A percentile compares a stretch with the other conserved stretches of the same genome.
phyloP scores from a whole-genome alignment of 2,329 filamentous ascomycete genomes.

The Penicillium sp. region DNA sequence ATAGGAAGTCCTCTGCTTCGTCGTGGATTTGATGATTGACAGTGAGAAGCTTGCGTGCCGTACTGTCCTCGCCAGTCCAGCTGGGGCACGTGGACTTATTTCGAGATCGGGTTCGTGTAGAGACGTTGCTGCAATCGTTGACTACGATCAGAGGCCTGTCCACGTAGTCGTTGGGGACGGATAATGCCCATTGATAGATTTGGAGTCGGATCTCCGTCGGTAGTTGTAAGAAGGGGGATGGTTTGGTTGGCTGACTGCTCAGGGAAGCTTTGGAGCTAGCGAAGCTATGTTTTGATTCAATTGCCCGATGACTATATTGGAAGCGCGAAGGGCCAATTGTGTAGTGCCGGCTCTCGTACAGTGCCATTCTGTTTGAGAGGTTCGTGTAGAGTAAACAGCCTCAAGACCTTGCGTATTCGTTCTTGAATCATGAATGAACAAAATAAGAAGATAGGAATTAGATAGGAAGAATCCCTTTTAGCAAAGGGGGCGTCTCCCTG shows the following conservation, averaged over 20 bases:
- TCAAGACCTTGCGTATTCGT: neutral
- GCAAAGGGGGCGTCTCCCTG: neutral
- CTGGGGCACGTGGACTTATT: conserved; percentile 33
- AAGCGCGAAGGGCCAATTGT: neutral
- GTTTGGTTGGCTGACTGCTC: neutral
- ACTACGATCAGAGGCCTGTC: conserved; percentile 33
- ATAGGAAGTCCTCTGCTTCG: conserved; percentile 34
- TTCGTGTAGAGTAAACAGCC: neutral
- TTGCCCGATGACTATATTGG: neutral
- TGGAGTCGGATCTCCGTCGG: conserved; percentile 33
- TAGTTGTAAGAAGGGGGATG: conserved; percentile 24
- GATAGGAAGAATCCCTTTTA: neutral
- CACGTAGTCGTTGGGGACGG: conserved; percentile 31
- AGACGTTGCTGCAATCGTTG: conserved; percentile 30
- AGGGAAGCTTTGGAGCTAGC: neutral
- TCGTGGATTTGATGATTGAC: conserved; percentile 36
- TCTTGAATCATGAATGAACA: neutral
- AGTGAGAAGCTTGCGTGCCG: conserved; percentile 27
- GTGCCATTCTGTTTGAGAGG: neutral
- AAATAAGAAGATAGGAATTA: neutral
- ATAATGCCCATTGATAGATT: conserved; percentile 33
- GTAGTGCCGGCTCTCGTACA: neutral
- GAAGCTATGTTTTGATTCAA: neutral
- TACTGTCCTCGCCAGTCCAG: conserved; percentile 32
- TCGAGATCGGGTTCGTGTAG: conserved; percentile 31